Evolutionary conservation across 352 stramenopile species (phyloP), one percentile per base, ranked within the genome.

Genomic region (Phytophthora cryptogea): DNA sequence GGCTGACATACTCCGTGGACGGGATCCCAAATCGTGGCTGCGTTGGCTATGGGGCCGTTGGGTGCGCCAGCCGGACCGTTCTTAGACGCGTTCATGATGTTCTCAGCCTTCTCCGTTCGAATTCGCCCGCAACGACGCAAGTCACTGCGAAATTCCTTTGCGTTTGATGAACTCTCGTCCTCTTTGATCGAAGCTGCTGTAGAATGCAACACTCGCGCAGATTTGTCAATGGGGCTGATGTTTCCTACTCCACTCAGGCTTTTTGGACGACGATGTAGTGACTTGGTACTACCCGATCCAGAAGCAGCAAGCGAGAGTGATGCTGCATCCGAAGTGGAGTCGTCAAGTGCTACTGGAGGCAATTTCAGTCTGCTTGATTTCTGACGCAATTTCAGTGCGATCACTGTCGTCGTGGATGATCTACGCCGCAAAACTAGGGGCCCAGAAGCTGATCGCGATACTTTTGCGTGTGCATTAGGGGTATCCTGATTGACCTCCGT

Each of bases 1-100:
- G 84, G 84, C 44, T 90, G 80, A 8, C 78, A 89, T 8, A 90
- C 78, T 10, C 84, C 82, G 48, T 94, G 84, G 0, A 92, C 66
- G 1, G 84, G 84, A 16, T 78, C 86, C 84, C 84, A 92, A 10
- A 94, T 84, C 20, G 66, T 49, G 8, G 72, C 61, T n/a, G 48
- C 54, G 8, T 36, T 59, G 13, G 49, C 36, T 23, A 33, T 23
- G 5, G 16, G 11, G n/a, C 10, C 16, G 7, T 33, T 54, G 0
- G 54, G n/a, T 5, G 53, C 26, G 42, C 61, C 54, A 9, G 41
- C 16, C 2, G 32, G 27, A 5, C 33, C 50, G 52, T 59, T 74
- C 47, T 63, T 67, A 17, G 57, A 57, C 6, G 47, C 47, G 28
- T 67, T 68, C 4, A 57, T 3, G 47, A 54, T 10, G 10, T 56